Conservation (phyloP, 805 yeast species). For the Saccharomycopsis babjevae region DNA sequence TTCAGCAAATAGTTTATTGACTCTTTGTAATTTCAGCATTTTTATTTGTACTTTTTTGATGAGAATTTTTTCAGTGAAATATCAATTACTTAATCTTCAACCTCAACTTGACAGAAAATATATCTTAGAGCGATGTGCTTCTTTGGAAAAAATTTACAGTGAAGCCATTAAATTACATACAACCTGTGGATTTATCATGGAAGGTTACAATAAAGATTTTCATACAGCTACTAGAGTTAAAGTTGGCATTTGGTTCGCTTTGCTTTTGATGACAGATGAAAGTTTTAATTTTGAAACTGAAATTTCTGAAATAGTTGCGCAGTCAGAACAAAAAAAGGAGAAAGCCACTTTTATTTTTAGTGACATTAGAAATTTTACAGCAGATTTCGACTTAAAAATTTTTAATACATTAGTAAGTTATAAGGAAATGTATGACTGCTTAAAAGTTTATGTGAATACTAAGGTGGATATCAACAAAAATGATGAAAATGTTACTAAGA, state of each 20-base stretch:
- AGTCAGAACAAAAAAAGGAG: no score
- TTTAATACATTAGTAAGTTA: neutral
- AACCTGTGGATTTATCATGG: neutral
- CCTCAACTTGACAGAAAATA: neutral
- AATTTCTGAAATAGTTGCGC: neutral
- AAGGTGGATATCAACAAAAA: neutral
- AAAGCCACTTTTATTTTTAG: neutral
- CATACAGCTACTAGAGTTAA: neutral
- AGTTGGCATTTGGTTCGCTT: neutral
- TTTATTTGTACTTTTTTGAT: slow-evolving; percentile 7
- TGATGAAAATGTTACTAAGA: neutral
- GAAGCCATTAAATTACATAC: neutral
- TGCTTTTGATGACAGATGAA: neutral
- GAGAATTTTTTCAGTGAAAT: slow-evolving; percentile 7
- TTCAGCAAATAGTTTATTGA: neutral
- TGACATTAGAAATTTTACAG: neutral
- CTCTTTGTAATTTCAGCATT: slow-evolving; percentile 1
- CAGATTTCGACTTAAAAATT: neutral
- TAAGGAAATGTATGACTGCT: neutral
- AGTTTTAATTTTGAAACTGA: neutral
- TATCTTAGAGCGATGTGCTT: neutral
- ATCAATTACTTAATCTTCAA: neutral
- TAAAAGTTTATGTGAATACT: neutral
- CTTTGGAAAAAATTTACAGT: neutral
- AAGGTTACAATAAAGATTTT: neutral